Conservation (phyloP, 805 yeast genomes). For the Wickerhamiella qilinensis region DNA sequence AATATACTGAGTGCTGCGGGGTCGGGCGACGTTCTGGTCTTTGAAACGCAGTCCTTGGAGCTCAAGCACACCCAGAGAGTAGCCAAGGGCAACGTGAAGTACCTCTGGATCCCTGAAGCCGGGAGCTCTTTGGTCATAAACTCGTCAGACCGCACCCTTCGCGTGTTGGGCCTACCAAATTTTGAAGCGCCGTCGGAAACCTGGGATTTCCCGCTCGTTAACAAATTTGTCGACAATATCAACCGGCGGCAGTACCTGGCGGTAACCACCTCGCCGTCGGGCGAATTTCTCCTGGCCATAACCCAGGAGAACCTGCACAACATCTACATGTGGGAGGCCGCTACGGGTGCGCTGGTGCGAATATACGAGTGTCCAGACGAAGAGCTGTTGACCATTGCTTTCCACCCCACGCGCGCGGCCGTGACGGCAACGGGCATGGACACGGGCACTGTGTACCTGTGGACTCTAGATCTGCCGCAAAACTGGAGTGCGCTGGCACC, state of each 20-base stretch:
- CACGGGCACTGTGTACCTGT: constrained; percentile 60
- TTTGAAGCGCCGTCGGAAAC: not conserved
- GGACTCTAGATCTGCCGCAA: constrained; percentile 74
- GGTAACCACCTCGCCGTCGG: constrained; percentile 49
- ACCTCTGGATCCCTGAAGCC: not conserved
- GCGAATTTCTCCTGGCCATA: constrained; percentile 77
- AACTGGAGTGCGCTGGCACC: constrained; percentile 96
- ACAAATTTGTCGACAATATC: constrained; percentile 2
- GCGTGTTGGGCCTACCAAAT: not conserved
- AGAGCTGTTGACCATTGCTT: constrained; percentile 70
- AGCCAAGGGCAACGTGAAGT: not conserved
- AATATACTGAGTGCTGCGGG: not conserved
- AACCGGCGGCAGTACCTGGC: not conserved
- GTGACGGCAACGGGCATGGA: constrained; percentile 78
- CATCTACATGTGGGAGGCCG: constrained; percentile 83
- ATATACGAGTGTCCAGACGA: constrained; percentile 84
- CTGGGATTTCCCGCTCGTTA: not conserved
- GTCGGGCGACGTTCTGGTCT: not conserved
- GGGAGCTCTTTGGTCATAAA: not conserved
- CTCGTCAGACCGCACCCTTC: not conserved
- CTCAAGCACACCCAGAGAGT: not conserved
- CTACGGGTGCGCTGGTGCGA: constrained; percentile 72
- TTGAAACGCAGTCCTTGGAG: not conserved
- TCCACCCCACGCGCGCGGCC: constrained; percentile 63
- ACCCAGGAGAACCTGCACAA: constrained; percentile 82